Conservation (phyloP, 75 land plant species). For the Pinus albicaulis region DNA sequence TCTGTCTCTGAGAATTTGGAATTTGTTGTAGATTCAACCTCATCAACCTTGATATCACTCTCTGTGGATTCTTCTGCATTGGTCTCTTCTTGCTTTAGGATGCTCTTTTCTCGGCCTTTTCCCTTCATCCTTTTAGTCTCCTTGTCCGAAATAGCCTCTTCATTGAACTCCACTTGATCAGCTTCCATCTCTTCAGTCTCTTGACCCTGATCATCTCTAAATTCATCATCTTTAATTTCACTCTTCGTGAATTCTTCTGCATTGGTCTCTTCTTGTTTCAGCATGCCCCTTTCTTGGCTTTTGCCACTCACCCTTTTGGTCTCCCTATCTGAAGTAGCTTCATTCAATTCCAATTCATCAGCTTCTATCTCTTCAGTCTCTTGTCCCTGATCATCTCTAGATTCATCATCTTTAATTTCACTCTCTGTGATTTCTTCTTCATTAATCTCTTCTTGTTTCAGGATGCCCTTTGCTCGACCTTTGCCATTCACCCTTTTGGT, state of each 20-base stretch:
- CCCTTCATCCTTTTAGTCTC: neutral
- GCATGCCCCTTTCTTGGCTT: neutral
- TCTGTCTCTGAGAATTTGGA: neutral
- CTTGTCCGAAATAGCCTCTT: neutral
- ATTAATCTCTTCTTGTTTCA: neutral
- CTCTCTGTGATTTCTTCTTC: neutral
- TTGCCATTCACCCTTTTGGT: neutral
- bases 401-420: conserved; percentile 1
- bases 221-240: neutral
- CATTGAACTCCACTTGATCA: conserved; percentile 3
- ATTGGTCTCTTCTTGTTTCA: neutral
- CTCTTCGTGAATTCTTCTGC: neutral
- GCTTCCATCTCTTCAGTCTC: neutral
- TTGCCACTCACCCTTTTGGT: neutral
- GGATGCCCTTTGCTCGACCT: neutral
- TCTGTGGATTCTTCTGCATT: conserved; percentile 2
- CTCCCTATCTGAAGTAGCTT: neutral
- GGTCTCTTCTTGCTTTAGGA: neutral
- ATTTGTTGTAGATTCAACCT: neutral
- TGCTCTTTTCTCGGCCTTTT: neutral
- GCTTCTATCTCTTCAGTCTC: neutral
- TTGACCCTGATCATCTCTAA: neutral
- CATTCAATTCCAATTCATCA: conserved; percentile 1
- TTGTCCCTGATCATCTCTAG: neutral
- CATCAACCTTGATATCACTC: neutral